Conservation (phyloP, 768 basidiomycete genomes). For the Lentinula guzmanii region DNA sequence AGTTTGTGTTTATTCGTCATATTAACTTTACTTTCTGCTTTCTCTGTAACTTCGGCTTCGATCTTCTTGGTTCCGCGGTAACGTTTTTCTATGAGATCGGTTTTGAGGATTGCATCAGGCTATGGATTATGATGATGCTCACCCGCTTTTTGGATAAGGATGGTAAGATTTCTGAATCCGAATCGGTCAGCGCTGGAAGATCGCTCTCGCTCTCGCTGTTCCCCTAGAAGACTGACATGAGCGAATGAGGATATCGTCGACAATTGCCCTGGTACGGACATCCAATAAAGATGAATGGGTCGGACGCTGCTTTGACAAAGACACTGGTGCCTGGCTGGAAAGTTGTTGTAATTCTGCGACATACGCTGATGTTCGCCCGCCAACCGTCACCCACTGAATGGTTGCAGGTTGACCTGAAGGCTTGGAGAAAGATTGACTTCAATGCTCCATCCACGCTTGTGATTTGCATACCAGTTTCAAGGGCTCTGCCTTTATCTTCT, state of each 20-base stretch:
- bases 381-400: conserved; percentile 69
- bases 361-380: conserved; percentile 72
- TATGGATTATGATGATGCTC: not conserved
- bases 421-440: conserved; percentile 26
- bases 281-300: conserved; percentile 5
- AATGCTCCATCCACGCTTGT: not conserved
- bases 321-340: not conserved
- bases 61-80: not conserved
- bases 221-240: conserved; percentile 4
- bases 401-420: conserved; percentile 66
- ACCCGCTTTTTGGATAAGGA: not conserved
- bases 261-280: conserved; percentile 10
- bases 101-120: not conserved
- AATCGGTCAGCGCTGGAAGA: conserved; percentile 16
- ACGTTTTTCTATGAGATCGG: not conserved
- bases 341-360: conserved; percentile 55
- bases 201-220: conserved; percentile 18
- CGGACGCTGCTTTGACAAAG: conserved; percentile 6
- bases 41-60: not conserved
- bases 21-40: not conserved
- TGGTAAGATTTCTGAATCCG: conserved; percentile 9
- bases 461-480: conserved; percentile 41
- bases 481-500: conserved; percentile 33
- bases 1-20: not conserved
- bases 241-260: not conserved